A percentile compares a stretch with the other conserved stretches of the same genome.
Conservation (phyloP, 768 basidiomycete genomes). For the Postia placenta region DNA sequence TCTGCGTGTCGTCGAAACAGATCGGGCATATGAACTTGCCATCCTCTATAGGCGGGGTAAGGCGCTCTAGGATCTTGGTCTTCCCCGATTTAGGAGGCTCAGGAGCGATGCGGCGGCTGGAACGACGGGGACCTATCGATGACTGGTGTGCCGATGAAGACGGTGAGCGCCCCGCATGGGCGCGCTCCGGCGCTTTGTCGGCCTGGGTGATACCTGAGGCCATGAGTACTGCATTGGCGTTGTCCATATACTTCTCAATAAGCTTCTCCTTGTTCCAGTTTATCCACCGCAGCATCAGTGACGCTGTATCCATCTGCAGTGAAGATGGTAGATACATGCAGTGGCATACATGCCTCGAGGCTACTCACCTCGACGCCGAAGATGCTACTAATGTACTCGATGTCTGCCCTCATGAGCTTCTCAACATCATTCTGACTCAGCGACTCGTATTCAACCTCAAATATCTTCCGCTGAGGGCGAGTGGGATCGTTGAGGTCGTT, state of each 20-base stretch:
- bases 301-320: conserved; percentile 59
- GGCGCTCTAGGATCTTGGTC: conserved; percentile 22
- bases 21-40: conserved; percentile 84
- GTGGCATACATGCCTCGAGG: background rate
- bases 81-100: conserved; percentile 20
- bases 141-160: conserved; percentile 32
- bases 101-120: conserved; percentile 19
- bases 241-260: conserved; percentile 97
- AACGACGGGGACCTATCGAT: conserved; percentile 21
- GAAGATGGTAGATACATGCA: background rate
- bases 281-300: conserved; percentile 74
- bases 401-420: conserved; percentile 68
- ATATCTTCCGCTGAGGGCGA: conserved; percentile 59
- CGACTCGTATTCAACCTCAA: conserved; percentile 82
- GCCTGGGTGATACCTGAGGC: conserved; percentile 65
- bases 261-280: conserved; percentile 96
- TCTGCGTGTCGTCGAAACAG: conserved; percentile 76
- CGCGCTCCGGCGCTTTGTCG: conserved; percentile 19
- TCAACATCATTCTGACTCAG: conserved; percentile 70
- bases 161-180: conserved; percentile 26
- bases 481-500: conserved; percentile 59
- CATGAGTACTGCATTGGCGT: conserved; percentile 61
- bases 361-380: conserved; percentile 82
- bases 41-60: conserved; percentile 23
- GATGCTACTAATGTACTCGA: conserved; percentile 84